Evolutionary conservation across 345 rosid genomes (phyloP), one percentile per base, ranked within the genome.

Genomic region (Schrenkiella parvula): DNA sequence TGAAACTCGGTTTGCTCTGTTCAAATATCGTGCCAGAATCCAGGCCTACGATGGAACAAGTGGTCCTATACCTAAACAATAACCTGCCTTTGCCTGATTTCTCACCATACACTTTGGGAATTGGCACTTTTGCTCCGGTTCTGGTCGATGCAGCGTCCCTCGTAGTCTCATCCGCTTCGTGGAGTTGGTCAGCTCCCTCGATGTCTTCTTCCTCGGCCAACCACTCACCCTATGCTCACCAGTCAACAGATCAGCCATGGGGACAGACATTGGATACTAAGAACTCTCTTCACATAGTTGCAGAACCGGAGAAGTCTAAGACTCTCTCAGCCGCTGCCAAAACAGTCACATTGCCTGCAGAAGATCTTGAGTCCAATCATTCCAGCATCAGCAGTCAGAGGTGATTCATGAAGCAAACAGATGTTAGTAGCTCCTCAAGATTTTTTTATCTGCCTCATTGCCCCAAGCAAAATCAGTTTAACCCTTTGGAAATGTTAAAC

Each of bases 31-130:
- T 31, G n/a, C 75, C 84, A 17, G 78, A 60, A 11, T 50, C 66
- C 0, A 78, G 83, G 73, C 90, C 90, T 5, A 75, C 69, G 13
- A 84, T 82, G 77, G 76, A 63, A 35, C 84, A 81, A 79, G 82
- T 81, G 67, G 52, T 72, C 1, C 64, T 41, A 9, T 75, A 74
- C 51, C 68, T 81, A 15, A 78, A 68, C 46, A 62, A 66, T 31
- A 74, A 37, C 46, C 39, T 54, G 5, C 50, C 47, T 10, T 59
- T 82, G 70, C 80, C 80, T 9, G 65, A 82, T 4, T 39, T 78
- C 9, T 76, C 75, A 56, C 50, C 72, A 13, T 29, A 79, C 22
- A 37, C 10, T 22, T 18, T 66, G 6, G 81, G 71, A 5, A 34
- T 68, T 4, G 69, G 74, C 25, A 50, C 12, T 61, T 61, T 18